phyloP scores from a whole-genome alignment of 441 rosid genomes.

The Geranium incanum region DNA sequence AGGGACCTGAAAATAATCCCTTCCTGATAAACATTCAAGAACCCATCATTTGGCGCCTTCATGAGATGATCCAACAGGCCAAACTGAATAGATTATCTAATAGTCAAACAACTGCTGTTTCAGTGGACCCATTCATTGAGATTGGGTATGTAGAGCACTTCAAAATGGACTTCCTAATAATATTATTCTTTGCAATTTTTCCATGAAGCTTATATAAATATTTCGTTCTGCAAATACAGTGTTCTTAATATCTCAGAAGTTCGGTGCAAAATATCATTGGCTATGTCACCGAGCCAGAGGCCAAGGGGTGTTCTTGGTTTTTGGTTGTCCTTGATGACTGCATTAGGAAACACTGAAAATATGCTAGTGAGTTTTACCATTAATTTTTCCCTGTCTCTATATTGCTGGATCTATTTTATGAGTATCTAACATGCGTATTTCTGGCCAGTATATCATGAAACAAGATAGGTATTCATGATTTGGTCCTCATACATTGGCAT shows the following conservation, averaged over 20 bases:
- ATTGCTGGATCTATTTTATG: constrained; percentile 2
- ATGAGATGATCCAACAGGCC: constrained; percentile 92
- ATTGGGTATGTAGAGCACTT: constrained; percentile 49
- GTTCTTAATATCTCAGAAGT: constrained; percentile 85
- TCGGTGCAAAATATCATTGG: constrained; percentile 84
- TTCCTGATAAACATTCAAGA: constrained; percentile 86
- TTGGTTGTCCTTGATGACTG: constrained; percentile 98
- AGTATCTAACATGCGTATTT: neutral
- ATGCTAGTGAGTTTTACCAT: constrained; percentile 67
- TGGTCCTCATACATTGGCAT: neutral
- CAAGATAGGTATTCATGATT: neutral
- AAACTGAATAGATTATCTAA: constrained; percentile 63
- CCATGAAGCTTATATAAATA: constrained; percentile 9
- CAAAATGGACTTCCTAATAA: neutral
- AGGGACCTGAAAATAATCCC: constrained; percentile 82
- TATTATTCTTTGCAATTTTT: constrained; percentile 13
- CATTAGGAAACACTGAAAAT: constrained; percentile 94
- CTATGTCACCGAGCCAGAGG: constrained; percentile 95
- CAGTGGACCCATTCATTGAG: constrained; percentile 94
- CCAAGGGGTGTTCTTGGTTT: constrained; percentile 97
- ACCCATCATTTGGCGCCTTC: constrained; percentile 98
- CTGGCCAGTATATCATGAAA: neutral
- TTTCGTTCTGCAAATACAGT: constrained; percentile 37
- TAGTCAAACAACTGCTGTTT: constrained; percentile 65
- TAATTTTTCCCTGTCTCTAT: neutral